Evolutionary conservation across 768 basidiomycete species (phyloP), one percentile per base, ranked within the genome.

Genomic region (Rhizopogon roseolus): DNA sequence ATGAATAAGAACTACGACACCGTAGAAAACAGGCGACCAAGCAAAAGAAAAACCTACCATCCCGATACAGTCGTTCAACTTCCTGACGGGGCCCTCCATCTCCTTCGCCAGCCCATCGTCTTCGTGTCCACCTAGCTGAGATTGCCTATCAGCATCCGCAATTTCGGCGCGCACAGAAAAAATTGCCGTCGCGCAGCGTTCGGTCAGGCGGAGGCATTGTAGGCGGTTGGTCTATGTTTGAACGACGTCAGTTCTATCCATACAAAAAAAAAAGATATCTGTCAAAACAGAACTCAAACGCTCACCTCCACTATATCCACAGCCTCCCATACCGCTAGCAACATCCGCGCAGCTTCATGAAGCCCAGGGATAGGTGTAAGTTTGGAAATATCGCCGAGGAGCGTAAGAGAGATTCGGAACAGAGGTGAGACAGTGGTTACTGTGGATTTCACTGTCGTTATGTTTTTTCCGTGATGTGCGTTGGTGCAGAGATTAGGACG

Each of bases 181-280:
- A 3, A 90, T 74, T 16, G 85, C 77, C 13, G 80, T 80, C 0
- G 88, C 88, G 56, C 87, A 89, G 27, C 86, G 81, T 59, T 88
- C 82, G 0, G 86, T 86, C 7, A 91, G 74, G 9, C 86, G 82
- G 28, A 90, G 73, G 60, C 85, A 88, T 1, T 80, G 78, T 11
- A 85, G 69, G 16, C 85, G 76, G 56, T 90, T 89, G 57, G 79
- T 81, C 88, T 90, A 57, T 29, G 58, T 29, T 39, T 4, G 53
- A 37, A 34, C 5, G 13, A 41, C 7, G 27, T 27, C 2, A 38
- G 34, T 36, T 25, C 27, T 28, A 9, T 44, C 4, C 5, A 45
- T 34, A 2, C 4, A 1, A 16, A 6, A 27, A 1, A 27, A 22
- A 22, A 22, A 22, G 22, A 22, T 22, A 22, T 22, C 22, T 22